Evolutionary conservation across 2,329 filamentous ascomycete species (phyloP).

Genomic region (Fusarium denticulatum): DNA sequence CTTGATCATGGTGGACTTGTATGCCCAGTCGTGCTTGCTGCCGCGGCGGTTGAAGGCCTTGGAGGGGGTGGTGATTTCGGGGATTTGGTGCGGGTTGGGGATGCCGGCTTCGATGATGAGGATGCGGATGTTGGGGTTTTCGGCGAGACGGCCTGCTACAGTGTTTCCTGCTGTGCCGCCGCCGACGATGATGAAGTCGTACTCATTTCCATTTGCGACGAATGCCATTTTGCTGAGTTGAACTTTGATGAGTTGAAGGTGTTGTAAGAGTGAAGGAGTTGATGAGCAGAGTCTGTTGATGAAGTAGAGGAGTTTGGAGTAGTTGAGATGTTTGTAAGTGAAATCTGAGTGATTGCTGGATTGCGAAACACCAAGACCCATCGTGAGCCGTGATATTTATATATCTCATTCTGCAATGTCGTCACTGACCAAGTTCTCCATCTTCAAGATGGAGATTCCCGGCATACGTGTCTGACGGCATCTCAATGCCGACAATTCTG

Average conservation of each 20-base stretch:
- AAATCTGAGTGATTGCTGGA: neutral
- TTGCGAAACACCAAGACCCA: neutral
- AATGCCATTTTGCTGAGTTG: neutral
- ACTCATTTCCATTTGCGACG: neutral
- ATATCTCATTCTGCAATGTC: neutral
- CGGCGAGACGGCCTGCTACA: conserved; percentile 50
- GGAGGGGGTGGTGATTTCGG: conserved; percentile 63
- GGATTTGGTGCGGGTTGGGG: conserved; percentile 58
- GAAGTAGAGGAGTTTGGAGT: neutral
- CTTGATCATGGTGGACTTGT: too few species aligned
- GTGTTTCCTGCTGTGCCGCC: conserved; percentile 50
- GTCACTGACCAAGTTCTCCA: neutral
- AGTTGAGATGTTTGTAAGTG: neutral
- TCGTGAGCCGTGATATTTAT: neutral
- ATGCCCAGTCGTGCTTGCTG: conserved; percentile 67
- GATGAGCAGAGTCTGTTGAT: neutral
- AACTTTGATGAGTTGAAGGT: neutral
- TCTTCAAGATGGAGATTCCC: neutral
- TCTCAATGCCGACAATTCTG: neutral
- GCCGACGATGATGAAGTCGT: conserved; percentile 1
- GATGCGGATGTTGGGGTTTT: conserved; percentile 52
- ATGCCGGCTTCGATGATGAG: conserved; percentile 60
- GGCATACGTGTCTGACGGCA: neutral
- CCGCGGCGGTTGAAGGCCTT: conserved; percentile 63
- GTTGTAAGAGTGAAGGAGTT: neutral